These are phyloP conservation scores for Syncephalastrum monosporum DNA, from an alignment of 371 early-diverging fungal genomes.

Conservation along the genomic window DNA sequence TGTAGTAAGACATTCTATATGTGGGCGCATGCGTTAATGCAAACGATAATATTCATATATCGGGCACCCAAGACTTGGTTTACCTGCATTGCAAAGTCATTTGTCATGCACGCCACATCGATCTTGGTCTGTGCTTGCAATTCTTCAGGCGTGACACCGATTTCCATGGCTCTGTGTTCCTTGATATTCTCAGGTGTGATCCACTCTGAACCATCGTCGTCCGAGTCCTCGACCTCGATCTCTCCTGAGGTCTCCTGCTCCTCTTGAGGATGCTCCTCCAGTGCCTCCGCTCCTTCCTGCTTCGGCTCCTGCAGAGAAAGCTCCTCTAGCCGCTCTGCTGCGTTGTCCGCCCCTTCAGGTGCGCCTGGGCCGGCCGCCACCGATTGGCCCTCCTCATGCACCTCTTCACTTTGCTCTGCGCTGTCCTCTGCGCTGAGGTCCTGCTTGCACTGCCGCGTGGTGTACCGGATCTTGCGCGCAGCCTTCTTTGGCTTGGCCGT, in stretches of 20 bases:
- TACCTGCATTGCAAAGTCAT: constrained; percentile 96
- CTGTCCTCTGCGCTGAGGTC: constrained; percentile 10
- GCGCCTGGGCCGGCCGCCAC: neutral
- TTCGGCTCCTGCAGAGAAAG: constrained; percentile 9
- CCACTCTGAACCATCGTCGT: constrained; percentile 54
- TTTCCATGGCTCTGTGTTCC: constrained; percentile 59
- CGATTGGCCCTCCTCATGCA: neutral
- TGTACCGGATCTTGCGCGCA: constrained; percentile 7
- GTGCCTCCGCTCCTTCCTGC: constrained; percentile 9
- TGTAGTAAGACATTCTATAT: constrained; percentile 85
- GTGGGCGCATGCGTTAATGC: constrained; percentile 7
- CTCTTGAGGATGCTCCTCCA: neutral
- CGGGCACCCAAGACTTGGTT: neutral
- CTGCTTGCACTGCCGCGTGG: constrained; percentile 14
- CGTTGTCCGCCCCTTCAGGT: constrained; percentile 8
- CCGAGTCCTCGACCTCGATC: neutral
- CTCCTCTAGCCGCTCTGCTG: constrained; percentile 16
- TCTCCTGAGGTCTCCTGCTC: neutral
- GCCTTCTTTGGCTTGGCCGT: constrained; percentile 36
- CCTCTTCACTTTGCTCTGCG: constrained; percentile 21
- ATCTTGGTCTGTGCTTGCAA: constrained; percentile 45
- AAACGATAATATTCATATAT: neutral
- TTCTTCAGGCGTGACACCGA: constrained; percentile 43
- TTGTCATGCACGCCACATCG: constrained; percentile 88
- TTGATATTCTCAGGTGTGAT: constrained; percentile 91